Evolutionary conservation across 1,284 basidiomycete species (phyloP).

Genomic region (Cutaneotrichosporon mucoides): DNA sequence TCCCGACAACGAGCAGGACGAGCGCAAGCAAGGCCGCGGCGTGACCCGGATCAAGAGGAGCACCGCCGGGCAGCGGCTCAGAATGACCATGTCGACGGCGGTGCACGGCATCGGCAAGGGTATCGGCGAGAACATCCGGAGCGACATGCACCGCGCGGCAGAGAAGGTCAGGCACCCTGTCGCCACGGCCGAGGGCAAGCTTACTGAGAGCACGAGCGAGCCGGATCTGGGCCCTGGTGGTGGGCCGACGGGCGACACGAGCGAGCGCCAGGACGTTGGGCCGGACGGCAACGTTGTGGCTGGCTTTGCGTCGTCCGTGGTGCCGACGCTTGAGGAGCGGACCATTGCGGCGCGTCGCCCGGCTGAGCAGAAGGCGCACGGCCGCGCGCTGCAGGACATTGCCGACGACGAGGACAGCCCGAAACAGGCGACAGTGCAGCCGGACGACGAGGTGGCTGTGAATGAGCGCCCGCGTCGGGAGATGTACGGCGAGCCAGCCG

Average conservation of each 20-base stretch:
- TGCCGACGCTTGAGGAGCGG: constrained; percentile 71
- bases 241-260: constrained; percentile 28
- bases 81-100: constrained; percentile 33
- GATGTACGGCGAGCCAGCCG: constrained; percentile 55
- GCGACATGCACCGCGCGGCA: constrained; percentile 48
- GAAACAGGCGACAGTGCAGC: constrained; percentile 28
- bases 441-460: constrained; percentile 15
- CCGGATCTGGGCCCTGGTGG: constrained; percentile 19
- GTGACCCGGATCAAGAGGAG: constrained; percentile 47
- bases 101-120: constrained; percentile 42
- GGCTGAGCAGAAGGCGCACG: constrained; percentile 38
- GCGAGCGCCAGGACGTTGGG: constrained; percentile 58
- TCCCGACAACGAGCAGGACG: constrained; percentile 67
- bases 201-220: not conserved
- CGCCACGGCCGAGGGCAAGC: constrained; percentile 40
- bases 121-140: constrained; percentile 43
- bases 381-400: constrained; percentile 45
- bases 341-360: constrained; percentile 53
- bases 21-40: constrained; percentile 26
- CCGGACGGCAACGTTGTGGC: constrained; percentile 52
- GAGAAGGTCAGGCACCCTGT: constrained; percentile 52
- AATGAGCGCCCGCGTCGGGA: constrained; percentile 26
- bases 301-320: constrained; percentile 62
- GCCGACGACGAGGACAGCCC: constrained; percentile 10
- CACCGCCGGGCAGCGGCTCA: constrained; percentile 31